Conservation (phyloP, 2,329 filamentous ascomycete genomes). For the Fusarium sterilihyphosum region DNA sequence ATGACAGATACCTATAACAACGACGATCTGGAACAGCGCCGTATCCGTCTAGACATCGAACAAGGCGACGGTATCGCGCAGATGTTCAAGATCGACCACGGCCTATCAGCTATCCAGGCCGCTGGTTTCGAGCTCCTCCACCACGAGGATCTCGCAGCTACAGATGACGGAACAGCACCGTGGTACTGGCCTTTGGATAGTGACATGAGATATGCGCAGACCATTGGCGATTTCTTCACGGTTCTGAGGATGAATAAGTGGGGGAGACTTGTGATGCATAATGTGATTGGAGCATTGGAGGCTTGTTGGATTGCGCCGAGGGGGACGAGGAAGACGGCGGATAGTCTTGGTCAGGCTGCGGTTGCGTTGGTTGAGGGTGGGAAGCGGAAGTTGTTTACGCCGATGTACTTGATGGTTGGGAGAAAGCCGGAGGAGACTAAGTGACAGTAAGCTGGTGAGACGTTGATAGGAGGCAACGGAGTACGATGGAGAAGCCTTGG, state of each 20-base stretch:
- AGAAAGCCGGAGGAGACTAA: background rate
- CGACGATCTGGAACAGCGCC: conserved; percentile 82
- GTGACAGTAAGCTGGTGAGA: background rate
- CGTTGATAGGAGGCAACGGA: background rate
- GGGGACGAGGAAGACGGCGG: conserved; percentile 88
- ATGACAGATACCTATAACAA: conserved; percentile 98
- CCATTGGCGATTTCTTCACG: conserved; percentile 76
- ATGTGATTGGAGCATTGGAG: conserved; percentile 78
- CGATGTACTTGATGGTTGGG: conserved; percentile 77
- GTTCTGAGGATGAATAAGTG: conserved; percentile 86
- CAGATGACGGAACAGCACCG: conserved; percentile 62
- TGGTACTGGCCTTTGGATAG: conserved; percentile 91
- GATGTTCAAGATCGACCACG: conserved; percentile 90
- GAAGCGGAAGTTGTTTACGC: conserved; percentile 87
- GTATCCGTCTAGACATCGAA: conserved; percentile 94
- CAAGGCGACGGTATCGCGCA: conserved; percentile 96
- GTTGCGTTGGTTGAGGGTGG: conserved; percentile 86
- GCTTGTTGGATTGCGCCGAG: conserved; percentile 74
- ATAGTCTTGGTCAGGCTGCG: conserved; percentile 79
- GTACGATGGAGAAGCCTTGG: no score
- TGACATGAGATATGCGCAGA: conserved; percentile 80
- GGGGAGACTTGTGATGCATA: conserved; percentile 76
- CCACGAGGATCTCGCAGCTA: conserved; percentile 66
- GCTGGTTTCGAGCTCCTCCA: conserved; percentile 81
- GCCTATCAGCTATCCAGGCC: conserved; percentile 80